Evolutionary conservation across 2,329 filamentous ascomycete species (phyloP).

Genomic region (Diaporthe velutina): DNA sequence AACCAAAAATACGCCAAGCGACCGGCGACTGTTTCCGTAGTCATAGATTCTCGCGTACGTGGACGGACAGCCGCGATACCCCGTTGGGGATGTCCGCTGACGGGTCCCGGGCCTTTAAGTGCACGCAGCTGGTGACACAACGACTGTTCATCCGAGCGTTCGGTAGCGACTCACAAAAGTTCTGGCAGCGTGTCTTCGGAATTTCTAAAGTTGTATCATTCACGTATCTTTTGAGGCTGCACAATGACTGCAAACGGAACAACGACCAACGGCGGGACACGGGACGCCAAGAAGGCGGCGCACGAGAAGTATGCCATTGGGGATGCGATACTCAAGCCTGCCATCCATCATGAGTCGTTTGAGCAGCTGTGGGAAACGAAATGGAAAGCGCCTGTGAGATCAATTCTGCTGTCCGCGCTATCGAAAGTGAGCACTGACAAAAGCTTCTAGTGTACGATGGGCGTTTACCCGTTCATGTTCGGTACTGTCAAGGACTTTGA

Average conservation of each 20-base stretch:
- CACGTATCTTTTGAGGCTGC: not conserved
- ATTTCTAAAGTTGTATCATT: not conserved
- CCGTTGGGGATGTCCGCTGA: conserved; percentile 27
- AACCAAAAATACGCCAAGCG: not conserved
- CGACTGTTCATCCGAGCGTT: not conserved
- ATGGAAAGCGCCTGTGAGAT: conserved; percentile 75
- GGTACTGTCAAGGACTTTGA: conserved; percentile 76
- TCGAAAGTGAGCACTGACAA: not conserved
- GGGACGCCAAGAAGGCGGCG: not conserved
- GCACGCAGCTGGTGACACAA: not conserved
- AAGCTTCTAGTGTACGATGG: conserved; percentile 24
- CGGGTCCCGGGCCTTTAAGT: not conserved
- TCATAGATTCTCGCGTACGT: not conserved
- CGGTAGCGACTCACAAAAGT: not conserved
- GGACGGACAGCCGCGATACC: not conserved
- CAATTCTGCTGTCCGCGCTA: too few species aligned
- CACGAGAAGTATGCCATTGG: conserved; percentile 17
- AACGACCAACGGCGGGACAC: not conserved
- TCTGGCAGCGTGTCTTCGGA: too few species aligned
- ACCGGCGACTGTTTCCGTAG: too few species aligned
- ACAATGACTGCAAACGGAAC: not conserved
- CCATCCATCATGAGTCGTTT: conserved; percentile 47
- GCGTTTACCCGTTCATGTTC: conserved; percentile 77
- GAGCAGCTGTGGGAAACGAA: conserved; percentile 80
- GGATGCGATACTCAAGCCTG: conserved; percentile 17